Evolutionary conservation across 768 basidiomycete species (phyloP).

Genomic region (Pilatotrama ljubarskyi): DNA sequence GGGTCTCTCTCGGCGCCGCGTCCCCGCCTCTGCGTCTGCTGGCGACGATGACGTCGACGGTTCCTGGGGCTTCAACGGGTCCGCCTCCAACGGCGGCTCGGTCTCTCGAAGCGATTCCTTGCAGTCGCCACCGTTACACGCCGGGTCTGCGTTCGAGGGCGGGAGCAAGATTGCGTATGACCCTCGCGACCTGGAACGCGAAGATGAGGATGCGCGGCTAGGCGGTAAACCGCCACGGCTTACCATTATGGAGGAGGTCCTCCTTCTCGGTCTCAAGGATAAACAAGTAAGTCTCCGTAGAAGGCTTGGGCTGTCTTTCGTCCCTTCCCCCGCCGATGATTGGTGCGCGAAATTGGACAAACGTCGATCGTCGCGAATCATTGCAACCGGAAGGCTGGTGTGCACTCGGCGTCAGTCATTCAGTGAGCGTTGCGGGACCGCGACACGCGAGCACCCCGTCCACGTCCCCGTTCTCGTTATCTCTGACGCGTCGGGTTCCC

Average conservation of each 20-base stretch:
- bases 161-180: constrained; percentile 91
- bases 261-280: constrained; percentile 93
- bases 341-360: no score
- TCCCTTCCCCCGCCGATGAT: no score
- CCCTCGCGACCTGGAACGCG: constrained; percentile 83
- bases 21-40: constrained; percentile 42
- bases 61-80: constrained; percentile 34
- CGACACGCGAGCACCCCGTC: not conserved
- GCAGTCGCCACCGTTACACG: constrained; percentile 41
- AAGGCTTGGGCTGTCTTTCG: not conserved
- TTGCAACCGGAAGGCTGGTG: no score
- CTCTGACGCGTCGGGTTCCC: not conserved
- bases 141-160: constrained; percentile 83
- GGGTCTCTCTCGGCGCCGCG: constrained; percentile 60
- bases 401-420: no score
- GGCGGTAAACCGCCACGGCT: constrained; percentile 79
- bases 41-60: constrained; percentile 35
- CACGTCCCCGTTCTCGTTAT: not conserved
- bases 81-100: constrained; percentile 23
- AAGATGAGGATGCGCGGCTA: constrained; percentile 58
- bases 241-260: constrained; percentile 96
- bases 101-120: constrained; percentile 17
- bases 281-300: constrained; percentile 64
- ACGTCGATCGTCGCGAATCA: no score
- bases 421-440: no score